phyloP scores from a whole-genome alignment of 164 flowering plant species.

The Dillenia suffruticosa region DNA sequence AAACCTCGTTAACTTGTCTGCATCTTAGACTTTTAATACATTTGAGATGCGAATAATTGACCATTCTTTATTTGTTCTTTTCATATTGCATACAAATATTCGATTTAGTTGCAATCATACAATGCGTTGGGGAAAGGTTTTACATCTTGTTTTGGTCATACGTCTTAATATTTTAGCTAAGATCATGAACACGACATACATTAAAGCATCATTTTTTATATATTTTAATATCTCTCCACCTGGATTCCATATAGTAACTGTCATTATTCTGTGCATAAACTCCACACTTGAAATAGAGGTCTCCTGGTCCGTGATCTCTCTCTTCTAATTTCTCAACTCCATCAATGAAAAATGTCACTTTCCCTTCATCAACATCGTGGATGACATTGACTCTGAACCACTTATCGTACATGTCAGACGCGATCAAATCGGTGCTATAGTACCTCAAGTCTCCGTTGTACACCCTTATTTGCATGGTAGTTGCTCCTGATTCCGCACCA shows the following conservation, averaged over 20 bases:
- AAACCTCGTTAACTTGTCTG: no score
- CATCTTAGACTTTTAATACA: no score
- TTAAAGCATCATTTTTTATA: conserved; percentile 6
- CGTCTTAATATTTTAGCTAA: no score
- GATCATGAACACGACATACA: no score
- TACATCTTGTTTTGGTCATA: no score
- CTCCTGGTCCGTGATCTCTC: conserved; percentile 23
- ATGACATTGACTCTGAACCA: conserved; percentile 31
- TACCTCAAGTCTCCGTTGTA: conserved; percentile 27
- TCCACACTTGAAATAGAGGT: conserved; percentile 29
- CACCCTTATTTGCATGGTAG: conserved; percentile 20
- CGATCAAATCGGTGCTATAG: conserved; percentile 16
- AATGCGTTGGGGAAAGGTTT: no score
- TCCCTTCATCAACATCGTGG: conserved; percentile 23
- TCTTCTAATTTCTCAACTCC: conserved; percentile 9
- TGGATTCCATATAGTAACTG: conserved; percentile 32
- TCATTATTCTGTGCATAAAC: conserved; percentile 21
- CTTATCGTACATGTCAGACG: conserved; percentile 13
- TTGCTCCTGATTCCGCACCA: conserved; percentile 23
- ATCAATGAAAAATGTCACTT: conserved; percentile 23
- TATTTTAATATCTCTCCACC: conserved; percentile 24
- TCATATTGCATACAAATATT: no score
- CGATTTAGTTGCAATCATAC: no score
- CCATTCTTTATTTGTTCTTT: no score
- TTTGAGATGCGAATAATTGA: no score